Base-by-base conservation (phyloP, 208 protist genomes). In the Crithidia mellificae region DNA sequence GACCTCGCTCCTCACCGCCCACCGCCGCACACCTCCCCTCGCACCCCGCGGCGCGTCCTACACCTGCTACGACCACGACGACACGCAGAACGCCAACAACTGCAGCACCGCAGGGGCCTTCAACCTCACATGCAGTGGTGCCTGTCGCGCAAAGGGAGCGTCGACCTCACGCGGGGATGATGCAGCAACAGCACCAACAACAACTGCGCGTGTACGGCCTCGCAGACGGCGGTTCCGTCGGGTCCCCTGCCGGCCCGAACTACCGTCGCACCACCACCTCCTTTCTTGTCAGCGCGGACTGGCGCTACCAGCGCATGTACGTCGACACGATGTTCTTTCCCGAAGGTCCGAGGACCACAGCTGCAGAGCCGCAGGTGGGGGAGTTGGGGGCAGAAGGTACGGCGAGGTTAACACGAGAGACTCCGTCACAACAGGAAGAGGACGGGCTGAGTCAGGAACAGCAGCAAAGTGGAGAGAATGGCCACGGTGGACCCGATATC, bases 291-390 rank as follows among this genome's bases (percentile, higher is more conserved):
- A 75, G 73, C 30, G 79, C 87, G 4, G 84, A 90, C 38, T 93
- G 87, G 84, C 77, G 82, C 17, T 93, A 86, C 63, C 87, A 93
- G 58, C 78, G 86, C 52, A 81, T 80, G 32, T 93, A 90, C 61
- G 80, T 93, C 38, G 73, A 87, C 51, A 58, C 65, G 24, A 68
- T 84, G 43, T 67, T 84, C 29, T 88, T 83, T 46, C 77, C 81
- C 1, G 36, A 58, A 8, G 9, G 34, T 5, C 7, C 24, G 11
- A 38, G 15, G 9, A 7, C n/a, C 27, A 15, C 24, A 12, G 34
- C 20, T 19, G 34, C 34, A 25, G 36, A 6, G 14, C 25, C 25
- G 15, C 24, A 1, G 20, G 27, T 43, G 47, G 46, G 17, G 30
- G 20, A 25, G 27, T 5, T 24, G 22, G 41, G n/a, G 6, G 2